Evolutionary conservation across 805 yeast genomes (phyloP), one percentile per base, ranked within the genome.

Genomic region (Saccharomycopsis fodiens): DNA sequence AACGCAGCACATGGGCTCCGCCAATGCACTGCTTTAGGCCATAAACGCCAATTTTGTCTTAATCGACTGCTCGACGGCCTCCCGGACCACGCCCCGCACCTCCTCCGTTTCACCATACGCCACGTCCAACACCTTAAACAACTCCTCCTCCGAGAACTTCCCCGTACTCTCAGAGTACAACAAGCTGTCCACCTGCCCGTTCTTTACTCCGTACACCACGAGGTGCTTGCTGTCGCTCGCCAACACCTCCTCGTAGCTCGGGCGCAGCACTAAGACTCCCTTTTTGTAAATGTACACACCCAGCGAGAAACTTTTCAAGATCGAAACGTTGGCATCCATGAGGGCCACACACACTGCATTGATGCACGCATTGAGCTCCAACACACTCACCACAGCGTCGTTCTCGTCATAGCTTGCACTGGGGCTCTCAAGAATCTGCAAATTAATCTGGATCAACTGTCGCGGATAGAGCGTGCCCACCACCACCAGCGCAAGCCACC

Each of bases 281-380:
- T 12, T 16, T 13, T 29, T 36, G 32, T 42, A 42, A 4, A 27
- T 29, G 17, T 41, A 42, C 3, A 51, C 25, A 7, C 17, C 31
- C n/a, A 52, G 42, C 23, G 47, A 48, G 29, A 51, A 51, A 4
- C 44, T 38, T 21, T 20, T 31, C 8, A 25, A 22, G 13, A 91
- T 61, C 0, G 87, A 82, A 16, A 89, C 70, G 39, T 85, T 87
- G 4, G 95, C 83, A 60, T 88, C 91, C 1, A 88, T 60, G 37
- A 91, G 69, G 0, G 97, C 95, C 52, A 85, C 63, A 52, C 70
- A 79, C 1, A 80, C 65, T 2, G 87, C 80, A 60, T 93, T 91
- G 34, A 91, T 69, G 19, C 83, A 80, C 1, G 81, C 78, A 42
- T 79, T 73, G 36, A 85, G 61, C 57, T 85, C 87, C 45, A 72